Evolutionary conservation across 1,284 basidiomycete genomes (phyloP).

Genomic region (Cryptococcus jaspeensis): DNA sequence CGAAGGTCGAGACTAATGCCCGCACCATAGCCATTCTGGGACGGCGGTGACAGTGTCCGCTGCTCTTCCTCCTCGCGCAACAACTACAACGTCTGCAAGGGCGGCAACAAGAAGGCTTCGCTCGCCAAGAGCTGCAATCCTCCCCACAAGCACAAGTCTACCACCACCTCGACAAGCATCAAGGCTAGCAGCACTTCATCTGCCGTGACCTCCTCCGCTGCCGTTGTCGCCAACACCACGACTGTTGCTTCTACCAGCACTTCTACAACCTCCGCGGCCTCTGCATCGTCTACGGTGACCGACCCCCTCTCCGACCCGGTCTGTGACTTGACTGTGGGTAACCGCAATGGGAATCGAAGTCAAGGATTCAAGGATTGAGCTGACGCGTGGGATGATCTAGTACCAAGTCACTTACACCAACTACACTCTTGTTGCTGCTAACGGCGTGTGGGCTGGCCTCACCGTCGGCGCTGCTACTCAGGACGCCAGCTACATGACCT

Average conservation of each 20-base stretch:
- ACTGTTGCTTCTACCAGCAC: constrained; percentile 4
- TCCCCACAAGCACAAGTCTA: constrained; percentile 20
- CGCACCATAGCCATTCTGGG: constrained; percentile 16
- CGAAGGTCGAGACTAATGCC: neutral
- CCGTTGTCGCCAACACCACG: constrained; percentile 4
- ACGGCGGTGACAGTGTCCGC: constrained; percentile 24
- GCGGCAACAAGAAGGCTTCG: constrained; percentile 23
- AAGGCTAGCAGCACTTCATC: constrained; percentile 8
- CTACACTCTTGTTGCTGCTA: constrained; percentile 32
- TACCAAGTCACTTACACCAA: constrained; percentile 28
- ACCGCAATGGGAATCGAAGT: neutral
- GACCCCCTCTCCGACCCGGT: constrained; percentile 24
- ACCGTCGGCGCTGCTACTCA: constrained; percentile 31
- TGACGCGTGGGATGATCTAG: no score
- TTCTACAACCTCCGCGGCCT: constrained; percentile 1
- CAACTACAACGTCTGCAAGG: constrained; percentile 27
- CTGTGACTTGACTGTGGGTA: constrained; percentile 17
- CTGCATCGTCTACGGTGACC: constrained; percentile 8
- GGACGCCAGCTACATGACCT: constrained; percentile 37
- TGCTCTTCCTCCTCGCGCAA: constrained; percentile 13
- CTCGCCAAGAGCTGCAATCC: constrained; percentile 27
- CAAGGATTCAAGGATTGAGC: no score
- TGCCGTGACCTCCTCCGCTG: constrained; percentile 3
- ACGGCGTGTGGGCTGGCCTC: constrained; percentile 28
- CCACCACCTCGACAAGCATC: constrained; percentile 7